These are phyloP conservation scores for Nitzschia sp. DNA, from an alignment of 108 stramenopile species.

Conservation along the genomic window DNA sequence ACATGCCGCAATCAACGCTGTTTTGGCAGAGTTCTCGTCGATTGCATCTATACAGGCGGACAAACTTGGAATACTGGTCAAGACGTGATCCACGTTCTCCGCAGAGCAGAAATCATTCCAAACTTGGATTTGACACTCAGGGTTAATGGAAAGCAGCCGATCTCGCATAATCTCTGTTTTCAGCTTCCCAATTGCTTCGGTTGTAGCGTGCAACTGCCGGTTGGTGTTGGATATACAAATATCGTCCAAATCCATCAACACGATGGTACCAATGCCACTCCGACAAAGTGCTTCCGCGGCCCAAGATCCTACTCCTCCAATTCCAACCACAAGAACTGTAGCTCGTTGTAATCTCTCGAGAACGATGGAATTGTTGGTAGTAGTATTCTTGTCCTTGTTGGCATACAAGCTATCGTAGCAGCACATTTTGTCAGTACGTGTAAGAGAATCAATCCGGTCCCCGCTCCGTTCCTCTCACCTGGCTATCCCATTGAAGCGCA, in stretches of 20 bases:
- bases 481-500: too few species aligned
- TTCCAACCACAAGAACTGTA: constrained; percentile 69
- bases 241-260: constrained; percentile 80
- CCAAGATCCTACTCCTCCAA: constrained; percentile 87
- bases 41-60: constrained; percentile 76
- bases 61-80: constrained; percentile 36
- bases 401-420: too few species aligned
- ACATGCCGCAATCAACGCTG: constrained; percentile 70
- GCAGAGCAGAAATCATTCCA: constrained; percentile 72
- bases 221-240: constrained; percentile 85
- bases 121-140: constrained; percentile 57
- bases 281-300: constrained; percentile 81
- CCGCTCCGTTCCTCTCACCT: too few species aligned
- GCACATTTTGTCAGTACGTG: too few species aligned
- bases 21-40: constrained; percentile 68
- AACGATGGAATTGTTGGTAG: constrained; percentile 14
- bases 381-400: not conserved
- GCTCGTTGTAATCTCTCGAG: constrained; percentile 48
- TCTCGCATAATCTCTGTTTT: constrained; percentile 76
- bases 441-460: too few species aligned
- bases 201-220: constrained; percentile 75
- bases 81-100: constrained; percentile 65
- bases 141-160: constrained; percentile 68
- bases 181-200: constrained; percentile 60
- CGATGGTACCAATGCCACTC: constrained; percentile 72